Base-by-base conservation (phyloP, 2,329 filamentous ascomycete species). In the Fusarium buharicum region DNA sequence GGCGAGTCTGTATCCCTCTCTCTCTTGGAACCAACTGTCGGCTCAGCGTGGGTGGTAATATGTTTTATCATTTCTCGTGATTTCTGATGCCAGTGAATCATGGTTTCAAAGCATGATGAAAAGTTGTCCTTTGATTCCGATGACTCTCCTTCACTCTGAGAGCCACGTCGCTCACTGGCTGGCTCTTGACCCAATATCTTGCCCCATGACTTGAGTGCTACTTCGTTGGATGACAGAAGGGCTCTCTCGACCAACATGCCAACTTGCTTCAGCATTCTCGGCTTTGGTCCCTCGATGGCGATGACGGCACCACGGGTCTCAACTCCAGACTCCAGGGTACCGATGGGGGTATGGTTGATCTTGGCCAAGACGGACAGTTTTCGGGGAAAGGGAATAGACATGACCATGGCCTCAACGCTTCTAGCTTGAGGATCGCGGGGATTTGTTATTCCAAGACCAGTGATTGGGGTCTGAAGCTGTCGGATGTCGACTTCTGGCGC, bases 301-400 rank as follows among this genome's bases (percentile, higher is more conserved):
- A 98, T 88, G 33, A 97, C 84, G 0, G 90, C 86, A 0, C 94
- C 93, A n/a, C 93, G 85, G 7, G 80, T 78, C 66, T 80, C 76
- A 56, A 76, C 72, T 2, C 62, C 60, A 4, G 75, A 73, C 6
- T 73, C 70, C 1, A 77, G 70, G 14, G 77, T 67, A 6, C 78
- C 76, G 13, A 91, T 79, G 0, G 91, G 87, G 20, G 60, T 56
- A 8, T 89, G 90, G 40, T 90, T 90, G 64, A 97, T 92, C 59
- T 87, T 88, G 14, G 86, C 82, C 30, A 98, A 81, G 3, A 94
- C 83, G 44, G 87, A 86, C 67, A 97, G 85, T 75, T 96, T 97
- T 64, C 87, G 87, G 39, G 87, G 76, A 69, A 90, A 90, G 0
- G 89, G 84, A 47, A 95, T 90, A 22, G 82, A 86, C 87, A 91